phyloP scores from a whole-genome alignment of 306 rosid genomes.

The Prunus padus region DNA sequence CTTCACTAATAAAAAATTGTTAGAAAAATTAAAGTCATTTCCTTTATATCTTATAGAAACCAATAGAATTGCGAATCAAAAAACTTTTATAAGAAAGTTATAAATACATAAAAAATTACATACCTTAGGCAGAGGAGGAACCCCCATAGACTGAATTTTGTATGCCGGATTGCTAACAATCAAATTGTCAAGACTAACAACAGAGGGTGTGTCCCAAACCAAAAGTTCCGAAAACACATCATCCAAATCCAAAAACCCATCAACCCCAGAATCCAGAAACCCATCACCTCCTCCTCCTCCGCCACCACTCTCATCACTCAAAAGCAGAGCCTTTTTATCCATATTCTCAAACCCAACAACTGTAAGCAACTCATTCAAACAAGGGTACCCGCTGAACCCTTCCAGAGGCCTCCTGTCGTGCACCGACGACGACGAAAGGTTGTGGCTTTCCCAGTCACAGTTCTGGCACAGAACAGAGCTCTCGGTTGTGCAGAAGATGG shows the following conservation, averaged over 20 bases:
- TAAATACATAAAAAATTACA: no score
- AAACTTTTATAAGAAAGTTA: not conserved
- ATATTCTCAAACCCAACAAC: constrained; percentile 60
- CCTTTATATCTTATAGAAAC: no score
- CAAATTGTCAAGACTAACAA: constrained; percentile 68
- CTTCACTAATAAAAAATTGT: no score
- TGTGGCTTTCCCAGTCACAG: constrained; percentile 86
- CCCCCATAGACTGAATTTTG: constrained; percentile 64
- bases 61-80: not conserved
- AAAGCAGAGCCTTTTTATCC: constrained; percentile 51
- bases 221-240: constrained; percentile 47
- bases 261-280: constrained; percentile 28
- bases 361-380: constrained; percentile 46
- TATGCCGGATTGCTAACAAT: constrained; percentile 53
- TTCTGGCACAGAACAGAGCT: constrained; percentile 74
- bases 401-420: constrained; percentile 78
- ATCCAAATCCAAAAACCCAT: constrained; percentile 17
- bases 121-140: constrained; percentile 88
- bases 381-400: constrained; percentile 70
- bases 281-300: constrained; percentile 20
- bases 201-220: constrained; percentile 70
- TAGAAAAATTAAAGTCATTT: no score
- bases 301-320: constrained; percentile 14
- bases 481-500: constrained; percentile 77
- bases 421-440: constrained; percentile 28